Conservation (phyloP, 139 green algal species). For the Micractinium sp. region DNA sequence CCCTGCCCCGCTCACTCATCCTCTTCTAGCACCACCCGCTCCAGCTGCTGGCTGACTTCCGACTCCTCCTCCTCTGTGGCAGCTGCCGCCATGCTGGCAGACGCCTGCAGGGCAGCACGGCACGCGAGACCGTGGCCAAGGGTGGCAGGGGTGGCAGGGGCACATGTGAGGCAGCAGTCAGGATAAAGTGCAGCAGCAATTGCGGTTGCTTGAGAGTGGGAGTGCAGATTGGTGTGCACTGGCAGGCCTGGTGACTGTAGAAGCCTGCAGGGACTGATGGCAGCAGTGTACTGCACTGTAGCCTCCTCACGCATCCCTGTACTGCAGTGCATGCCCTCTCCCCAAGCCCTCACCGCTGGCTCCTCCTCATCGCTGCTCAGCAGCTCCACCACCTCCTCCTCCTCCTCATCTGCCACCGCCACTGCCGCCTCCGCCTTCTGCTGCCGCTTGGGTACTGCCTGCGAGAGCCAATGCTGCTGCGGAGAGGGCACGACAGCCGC, state of each 20-base stretch:
- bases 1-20: neutral
- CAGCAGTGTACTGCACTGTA: neutral
- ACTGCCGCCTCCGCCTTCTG: neutral
- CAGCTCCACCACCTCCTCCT: neutral
- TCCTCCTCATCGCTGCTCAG: conserved; percentile 26
- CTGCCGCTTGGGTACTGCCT: neutral
- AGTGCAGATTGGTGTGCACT: neutral
- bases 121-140: neutral
- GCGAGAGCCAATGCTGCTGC: neutral
- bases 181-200: no score
- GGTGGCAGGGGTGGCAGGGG: no score
- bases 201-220: no score
- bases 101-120: neutral
- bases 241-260: no score
- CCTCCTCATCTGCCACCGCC: neutral
- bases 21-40: neutral
- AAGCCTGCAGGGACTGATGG: neutral
- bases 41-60: conserved; percentile 36
- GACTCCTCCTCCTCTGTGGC: conserved; percentile 17
- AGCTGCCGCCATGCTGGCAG: neutral
- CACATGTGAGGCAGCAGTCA: no score
- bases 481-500: no score
- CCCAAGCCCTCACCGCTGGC: neutral
- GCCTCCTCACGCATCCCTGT: neutral
- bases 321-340: neutral